Evolutionary conservation across 2,329 filamentous ascomycete species (phyloP).

Genomic region (Byssothecium circinans): DNA sequence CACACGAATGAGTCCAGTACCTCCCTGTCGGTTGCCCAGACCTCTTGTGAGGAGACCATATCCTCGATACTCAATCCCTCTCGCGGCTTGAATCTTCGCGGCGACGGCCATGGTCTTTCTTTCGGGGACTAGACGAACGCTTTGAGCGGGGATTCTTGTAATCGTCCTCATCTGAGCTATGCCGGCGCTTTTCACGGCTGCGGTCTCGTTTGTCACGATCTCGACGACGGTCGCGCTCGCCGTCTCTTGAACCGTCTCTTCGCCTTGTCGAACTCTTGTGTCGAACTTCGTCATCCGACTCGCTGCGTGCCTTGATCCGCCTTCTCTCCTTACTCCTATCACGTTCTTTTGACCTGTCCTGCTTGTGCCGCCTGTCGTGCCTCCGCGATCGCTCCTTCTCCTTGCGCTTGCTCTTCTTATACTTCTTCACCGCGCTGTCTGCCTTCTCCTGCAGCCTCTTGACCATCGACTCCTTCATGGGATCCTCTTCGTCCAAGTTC

Average conservation of each 20-base stretch:
- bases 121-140: conserved; percentile 1
- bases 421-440: conserved; percentile 64
- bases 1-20: too few species aligned
- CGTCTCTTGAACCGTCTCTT: conserved; percentile 14
- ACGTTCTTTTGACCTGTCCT: conserved; percentile 28
- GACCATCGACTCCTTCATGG: conserved; percentile 91
- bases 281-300: conserved; percentile 14
- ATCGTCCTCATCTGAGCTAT: conserved; percentile 14
- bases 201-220: conserved; percentile 14
- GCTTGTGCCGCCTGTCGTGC: conserved; percentile 29
- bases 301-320: conserved; percentile 13
- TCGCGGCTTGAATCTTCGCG: not conserved
- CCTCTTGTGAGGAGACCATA: too few species aligned
- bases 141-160: conserved; percentile 5
- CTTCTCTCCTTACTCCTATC: conserved; percentile 25
- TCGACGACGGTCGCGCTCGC: conserved; percentile 6
- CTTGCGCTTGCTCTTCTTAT: conserved; percentile 51
- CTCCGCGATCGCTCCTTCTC: conserved; percentile 53
- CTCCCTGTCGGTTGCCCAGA: too few species aligned
- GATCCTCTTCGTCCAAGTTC: conserved; percentile 91
- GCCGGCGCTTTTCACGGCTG: conserved; percentile 16
- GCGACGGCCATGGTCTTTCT: not conserved
- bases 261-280: conserved; percentile 10
- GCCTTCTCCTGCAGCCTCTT: conserved; percentile 91
- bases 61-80: not conserved